phyloP scores from a whole-genome alignment of 805 yeast species.

The Yamadazyma akitaensis region DNA sequence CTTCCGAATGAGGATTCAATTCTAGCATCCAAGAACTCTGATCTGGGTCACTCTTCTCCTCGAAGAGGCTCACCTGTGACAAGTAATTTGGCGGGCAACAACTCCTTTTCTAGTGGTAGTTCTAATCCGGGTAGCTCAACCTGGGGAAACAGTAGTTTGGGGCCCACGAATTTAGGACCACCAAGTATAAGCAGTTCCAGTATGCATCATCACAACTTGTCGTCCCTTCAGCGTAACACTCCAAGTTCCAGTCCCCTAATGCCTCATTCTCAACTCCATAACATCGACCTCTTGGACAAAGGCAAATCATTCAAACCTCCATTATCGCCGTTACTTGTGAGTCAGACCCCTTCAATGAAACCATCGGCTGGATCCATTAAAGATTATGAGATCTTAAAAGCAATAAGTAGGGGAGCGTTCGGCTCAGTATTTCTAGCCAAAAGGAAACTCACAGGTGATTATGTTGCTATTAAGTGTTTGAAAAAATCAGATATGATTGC shows the following conservation, averaged over 20 bases:
- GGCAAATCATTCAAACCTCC: constrained; percentile 49
- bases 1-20: constrained; percentile 24
- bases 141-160: neutral
- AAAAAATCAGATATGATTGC: constrained; percentile 95
- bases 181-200: neutral
- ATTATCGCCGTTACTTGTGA: constrained; percentile 73
- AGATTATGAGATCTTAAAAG: constrained; percentile 88
- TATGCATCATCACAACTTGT: constrained; percentile 38
- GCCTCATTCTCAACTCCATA: constrained; percentile 8
- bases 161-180: neutral
- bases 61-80: constrained; percentile 41
- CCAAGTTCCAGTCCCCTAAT: constrained; percentile 23
- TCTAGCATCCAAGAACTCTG: constrained; percentile 15
- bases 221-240: constrained; percentile 60
- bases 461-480: constrained; percentile 89
- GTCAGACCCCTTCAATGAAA: constrained; percentile 53
- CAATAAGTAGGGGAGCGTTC: constrained; percentile 96
- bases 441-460: constrained; percentile 84
- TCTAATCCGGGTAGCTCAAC: neutral
- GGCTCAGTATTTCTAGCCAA: constrained; percentile 90
- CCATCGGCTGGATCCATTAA: constrained; percentile 65
- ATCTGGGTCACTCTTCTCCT: constrained; percentile 41
- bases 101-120: constrained; percentile 32
- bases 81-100: constrained; percentile 28
- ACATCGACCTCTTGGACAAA: constrained; percentile 1